Evolutionary conservation across 2,329 filamentous ascomycete species (phyloP), one percentile per base, ranked within the genome.

Genomic region (Aspergillus pseudoglaucus): DNA sequence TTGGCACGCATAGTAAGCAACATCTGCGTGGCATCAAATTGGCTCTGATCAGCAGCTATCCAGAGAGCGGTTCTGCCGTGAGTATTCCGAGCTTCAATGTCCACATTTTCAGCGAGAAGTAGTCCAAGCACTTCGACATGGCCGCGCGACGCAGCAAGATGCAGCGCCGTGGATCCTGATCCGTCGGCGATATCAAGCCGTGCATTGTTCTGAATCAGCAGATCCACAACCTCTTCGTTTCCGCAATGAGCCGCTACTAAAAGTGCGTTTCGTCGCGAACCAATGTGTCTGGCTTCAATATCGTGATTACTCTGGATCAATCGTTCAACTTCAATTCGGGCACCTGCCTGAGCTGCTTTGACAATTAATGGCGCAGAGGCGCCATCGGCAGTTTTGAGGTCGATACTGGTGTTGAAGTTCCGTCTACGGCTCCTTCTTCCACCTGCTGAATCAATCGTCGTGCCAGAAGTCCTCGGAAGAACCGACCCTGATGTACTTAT

Each of bases 201-300:
- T 9, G 66, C 67, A 27, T 61, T 59, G 25, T 56, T 50, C 23
- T 62, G 55, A 10, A 70, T 57, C 12, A 71, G 47, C 10, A 68
- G 46, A 27, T 60, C 56, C 15, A 67, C 62, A 12, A 69, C 54
- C 38, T 63, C 63, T 15, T 65, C 64, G 25, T 65, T 65, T 8
- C 67, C 68, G 51, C 67, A 70, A 47, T 71, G 67, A 6, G 66
- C 59, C 43, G 69, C 68, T 37, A 71, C 65, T 5, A 65, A 54
- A 10, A 71, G 58, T 12, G 68, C 67, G 35, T 60, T 71, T 42
- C 65, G 56, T n/a, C 61, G 58, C 2, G 65, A 64, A 39, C 52
- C 45, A 8, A 54, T 44, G 49, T 70, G 64, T 6, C 59, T 50
- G 40, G 56, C 47, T 50, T 67, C 61, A n/a, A 66, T 56, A 44